Conservation (phyloP, 2,329 filamentous ascomycete species). For the Fusarium succisae region DNA sequence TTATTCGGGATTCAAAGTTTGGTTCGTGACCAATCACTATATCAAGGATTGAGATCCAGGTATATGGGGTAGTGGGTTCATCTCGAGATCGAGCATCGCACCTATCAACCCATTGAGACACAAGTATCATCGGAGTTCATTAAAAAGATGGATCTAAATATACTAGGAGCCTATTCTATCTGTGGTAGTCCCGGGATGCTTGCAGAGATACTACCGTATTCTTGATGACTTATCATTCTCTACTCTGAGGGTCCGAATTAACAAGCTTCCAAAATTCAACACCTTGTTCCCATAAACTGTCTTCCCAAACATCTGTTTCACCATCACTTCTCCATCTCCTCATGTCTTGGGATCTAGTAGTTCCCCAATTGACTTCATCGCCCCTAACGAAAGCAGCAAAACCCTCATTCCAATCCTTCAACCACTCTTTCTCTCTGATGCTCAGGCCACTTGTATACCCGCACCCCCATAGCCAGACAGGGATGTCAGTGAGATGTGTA, state of each 20-base stretch:
- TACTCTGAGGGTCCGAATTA: accelerated
- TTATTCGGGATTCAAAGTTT: too few species aligned
- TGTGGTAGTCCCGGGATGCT: accelerated
- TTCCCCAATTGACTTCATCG: background rate
- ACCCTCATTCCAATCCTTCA: background rate
- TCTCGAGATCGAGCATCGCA: accelerated
- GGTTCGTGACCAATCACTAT: background rate
- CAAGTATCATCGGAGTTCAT: background rate
- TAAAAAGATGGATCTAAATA: background rate
- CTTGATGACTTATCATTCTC: too few species aligned
- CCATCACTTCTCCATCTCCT: background rate
- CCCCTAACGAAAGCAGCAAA: background rate
- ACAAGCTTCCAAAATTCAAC: background rate
- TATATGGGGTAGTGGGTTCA: background rate
- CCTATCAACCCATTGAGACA: too few species aligned
- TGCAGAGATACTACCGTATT: too few species aligned
- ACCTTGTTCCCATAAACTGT: background rate
- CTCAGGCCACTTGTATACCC: background rate
- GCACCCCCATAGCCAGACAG: background rate
- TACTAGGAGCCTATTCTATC: accelerated
- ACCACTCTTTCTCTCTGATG: background rate
- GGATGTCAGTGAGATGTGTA: background rate
- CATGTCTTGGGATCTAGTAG: accelerated
- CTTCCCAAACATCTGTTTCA: background rate
- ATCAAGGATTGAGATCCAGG: background rate